Evolutionary conservation across 192 early-diverging fungal genomes (phyloP).

Genomic region (Coemansia sp.): DNA sequence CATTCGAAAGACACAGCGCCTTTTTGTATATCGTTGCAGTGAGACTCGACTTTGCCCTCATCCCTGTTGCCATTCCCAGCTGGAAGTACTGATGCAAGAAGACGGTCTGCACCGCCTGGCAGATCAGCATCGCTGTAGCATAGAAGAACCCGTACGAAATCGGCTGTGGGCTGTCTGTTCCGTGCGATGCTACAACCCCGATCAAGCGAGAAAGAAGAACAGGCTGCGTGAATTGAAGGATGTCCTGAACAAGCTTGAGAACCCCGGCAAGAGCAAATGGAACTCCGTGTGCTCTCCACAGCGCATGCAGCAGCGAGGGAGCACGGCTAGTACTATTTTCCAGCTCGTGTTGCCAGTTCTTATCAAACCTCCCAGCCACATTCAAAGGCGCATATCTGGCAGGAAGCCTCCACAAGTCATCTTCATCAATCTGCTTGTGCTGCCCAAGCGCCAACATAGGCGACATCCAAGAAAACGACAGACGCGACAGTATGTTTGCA

Average conservation of each 20-base stretch:
- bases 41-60: conserved; percentile 70
- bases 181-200: conserved; percentile 50
- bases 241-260: conserved; percentile 78
- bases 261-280: conserved; percentile 72
- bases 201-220: conserved; percentile 74
- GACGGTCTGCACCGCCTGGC: conserved; percentile 74
- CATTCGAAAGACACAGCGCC: conserved; percentile 76
- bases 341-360: conserved; percentile 72
- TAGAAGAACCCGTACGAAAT: conserved; percentile 78
- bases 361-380: conserved; percentile 66
- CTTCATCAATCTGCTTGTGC: conserved; percentile 65
- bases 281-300: conserved; percentile 62
- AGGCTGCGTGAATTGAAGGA: conserved; percentile 78
- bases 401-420: conserved; percentile 75
- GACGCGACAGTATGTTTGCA: conserved; percentile 78
- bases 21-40: conserved; percentile 87
- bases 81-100: conserved; percentile 90
- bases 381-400: conserved; percentile 58
- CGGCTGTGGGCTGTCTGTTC: conserved; percentile 56
- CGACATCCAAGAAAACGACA: conserved; percentile 90
- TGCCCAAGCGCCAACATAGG: conserved; percentile 77
- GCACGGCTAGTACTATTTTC: conserved; percentile 28
- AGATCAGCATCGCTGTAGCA: conserved; percentile 75
- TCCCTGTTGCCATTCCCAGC: conserved; percentile 68
- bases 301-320: conserved; percentile 73